phyloP scores from a whole-genome alignment of 345 rosid species.

The Eucalyptus cloeziana region DNA sequence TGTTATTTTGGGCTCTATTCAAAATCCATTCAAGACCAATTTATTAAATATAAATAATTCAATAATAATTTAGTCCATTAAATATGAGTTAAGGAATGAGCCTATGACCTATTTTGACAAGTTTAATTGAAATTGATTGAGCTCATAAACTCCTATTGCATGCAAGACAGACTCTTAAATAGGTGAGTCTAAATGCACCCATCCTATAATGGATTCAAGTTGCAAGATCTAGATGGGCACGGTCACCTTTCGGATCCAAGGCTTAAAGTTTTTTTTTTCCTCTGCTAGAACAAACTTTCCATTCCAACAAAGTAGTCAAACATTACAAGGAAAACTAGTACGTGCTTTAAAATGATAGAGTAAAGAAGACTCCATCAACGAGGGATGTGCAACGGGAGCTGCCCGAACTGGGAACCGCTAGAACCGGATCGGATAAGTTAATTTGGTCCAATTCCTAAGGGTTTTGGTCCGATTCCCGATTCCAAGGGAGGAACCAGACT shows the following conservation, averaged over 20 bases:
- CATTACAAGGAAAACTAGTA: background rate
- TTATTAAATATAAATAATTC: too few relatives aligned
- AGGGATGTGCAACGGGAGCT: accelerated
- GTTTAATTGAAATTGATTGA: too few relatives aligned
- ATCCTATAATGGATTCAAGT: background rate
- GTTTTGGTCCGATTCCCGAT: accelerated
- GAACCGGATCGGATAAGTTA: accelerated
- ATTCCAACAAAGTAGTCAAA: background rate
- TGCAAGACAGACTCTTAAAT: background rate
- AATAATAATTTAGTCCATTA: background rate
- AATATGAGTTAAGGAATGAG: background rate
- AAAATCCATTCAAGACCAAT: too few relatives aligned
- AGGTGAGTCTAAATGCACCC: background rate
- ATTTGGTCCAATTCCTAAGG: too few relatives aligned
- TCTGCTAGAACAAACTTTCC: background rate
- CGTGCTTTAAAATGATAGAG: background rate
- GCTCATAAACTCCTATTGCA: background rate
- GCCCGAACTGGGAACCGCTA: accelerated
- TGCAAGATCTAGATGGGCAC: background rate
- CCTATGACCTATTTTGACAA: too few relatives aligned
- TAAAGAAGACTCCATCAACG: background rate
- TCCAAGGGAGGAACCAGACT: too few relatives aligned
- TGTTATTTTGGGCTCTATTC: too few relatives aligned
- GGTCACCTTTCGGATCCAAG: background rate
- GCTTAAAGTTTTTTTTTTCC: background rate